Evolutionary conservation across 805 yeast genomes (phyloP), one percentile per base, ranked within the genome.

Genomic region (Starmerella davenportii): DNA sequence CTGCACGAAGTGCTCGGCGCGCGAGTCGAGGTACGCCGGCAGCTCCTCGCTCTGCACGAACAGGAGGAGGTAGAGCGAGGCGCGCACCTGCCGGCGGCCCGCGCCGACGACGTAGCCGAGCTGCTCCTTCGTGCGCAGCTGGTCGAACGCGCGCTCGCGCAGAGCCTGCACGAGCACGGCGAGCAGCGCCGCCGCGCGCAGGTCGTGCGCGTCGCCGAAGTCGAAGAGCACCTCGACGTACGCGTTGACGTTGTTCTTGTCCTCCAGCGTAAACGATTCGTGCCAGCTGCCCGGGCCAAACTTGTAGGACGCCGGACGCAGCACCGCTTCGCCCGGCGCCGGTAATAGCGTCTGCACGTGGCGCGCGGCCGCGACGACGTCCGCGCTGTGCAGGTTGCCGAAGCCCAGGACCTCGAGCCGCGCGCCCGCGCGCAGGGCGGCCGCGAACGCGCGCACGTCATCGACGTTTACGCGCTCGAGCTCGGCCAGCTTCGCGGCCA

Each of bases 51-150:
- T 76, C 60, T 87, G 98, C 37, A 85, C 68, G 47, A 85, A 61
- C 13, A 90, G 50, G 90, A 66, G 47, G 74, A 68, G 13, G 87
- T 85, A 53, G 71, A 66, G 4, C 77, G 46, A 69, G 18, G 90
- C 76, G 52, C 92, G 69, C 3, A 80, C 70, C 43, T 66, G 66
- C 43, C 77, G 63, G 20, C 69, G 61, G 0, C 92, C 79, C 33
- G 90, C 74, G 53, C 81, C 82, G 0, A 87, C 98, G 45, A 87
- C 84, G 52, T 87, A 87, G 2, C 98, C 98, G 24, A 87, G 66
- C 57, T 90, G 96, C 60, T 87, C 96, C 50, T 81, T 77, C 5
- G 98, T 87, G 58, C 98, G 70, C 41, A 87, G 66, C 45, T 79
- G 79, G 52, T 81, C 76, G 59, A 87, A 90, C 41, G 87, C 79